Percentiles rank a stretch among this genome's conserved stretches.
Evolutionary conservation across 1,284 basidiomycete species (phyloP).

Genomic region (Fomes fomentarius): DNA sequence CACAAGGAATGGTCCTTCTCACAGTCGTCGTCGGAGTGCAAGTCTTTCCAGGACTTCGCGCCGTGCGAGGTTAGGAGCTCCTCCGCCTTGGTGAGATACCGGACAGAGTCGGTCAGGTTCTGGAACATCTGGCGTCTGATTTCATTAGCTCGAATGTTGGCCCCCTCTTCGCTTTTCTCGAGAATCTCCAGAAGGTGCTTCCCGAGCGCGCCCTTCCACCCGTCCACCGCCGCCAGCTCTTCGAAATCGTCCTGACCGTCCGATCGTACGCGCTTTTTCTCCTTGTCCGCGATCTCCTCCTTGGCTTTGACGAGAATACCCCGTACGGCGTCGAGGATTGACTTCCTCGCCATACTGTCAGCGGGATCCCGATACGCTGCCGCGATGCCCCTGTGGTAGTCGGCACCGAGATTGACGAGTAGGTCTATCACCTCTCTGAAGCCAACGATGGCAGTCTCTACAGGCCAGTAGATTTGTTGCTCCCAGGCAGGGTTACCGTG

Average conservation of each 20-base stretch:
- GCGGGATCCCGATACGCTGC: not conserved
- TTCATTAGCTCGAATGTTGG: too few species aligned
- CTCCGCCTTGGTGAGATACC: constrained; percentile 42
- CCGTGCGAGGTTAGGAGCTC: constrained; percentile 38
- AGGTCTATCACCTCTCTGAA: constrained; percentile 47
- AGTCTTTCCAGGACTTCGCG: constrained; percentile 48
- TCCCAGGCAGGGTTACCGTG: constrained; percentile 3
- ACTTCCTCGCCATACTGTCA: constrained; percentile 25
- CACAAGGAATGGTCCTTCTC: not conserved
- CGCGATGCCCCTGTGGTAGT: constrained; percentile 36
- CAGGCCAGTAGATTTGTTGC: constrained; percentile 31
- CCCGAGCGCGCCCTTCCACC: constrained; percentile 20
- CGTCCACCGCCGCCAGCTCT: constrained; percentile 5
- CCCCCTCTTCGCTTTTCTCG: not conserved
- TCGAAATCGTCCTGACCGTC: constrained; percentile 4
- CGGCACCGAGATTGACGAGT: constrained; percentile 46
- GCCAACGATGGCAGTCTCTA: constrained; percentile 44
- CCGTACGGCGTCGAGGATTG: constrained; percentile 47
- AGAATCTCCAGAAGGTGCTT: constrained; percentile 2
- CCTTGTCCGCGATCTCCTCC: constrained; percentile 23
- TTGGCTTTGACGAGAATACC: constrained; percentile 31
- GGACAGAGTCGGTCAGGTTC: constrained; percentile 31
- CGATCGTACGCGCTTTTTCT: not conserved
- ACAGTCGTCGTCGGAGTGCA: constrained; percentile 36
- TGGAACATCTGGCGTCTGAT: constrained; percentile 4